Evolutionary conservation across 2,329 filamentous ascomycete species (phyloP).

Genomic region (Claviceps citrina): DNA sequence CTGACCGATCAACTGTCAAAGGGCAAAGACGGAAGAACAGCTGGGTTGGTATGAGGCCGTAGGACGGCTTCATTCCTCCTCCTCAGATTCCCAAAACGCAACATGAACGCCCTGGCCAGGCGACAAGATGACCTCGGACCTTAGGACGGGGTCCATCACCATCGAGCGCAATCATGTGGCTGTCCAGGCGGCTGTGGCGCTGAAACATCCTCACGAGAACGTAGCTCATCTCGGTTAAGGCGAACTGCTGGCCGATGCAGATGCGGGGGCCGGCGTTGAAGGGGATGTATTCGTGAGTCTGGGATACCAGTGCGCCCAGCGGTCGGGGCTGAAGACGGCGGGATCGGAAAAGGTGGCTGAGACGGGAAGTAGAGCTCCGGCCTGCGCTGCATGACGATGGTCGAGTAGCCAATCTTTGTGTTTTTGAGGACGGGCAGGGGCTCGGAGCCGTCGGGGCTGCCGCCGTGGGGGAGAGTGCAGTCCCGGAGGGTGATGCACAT

Average conservation of each 20-base stretch:
- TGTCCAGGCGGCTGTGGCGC: constrained; percentile 48
- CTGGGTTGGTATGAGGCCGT: too few relatives aligned
- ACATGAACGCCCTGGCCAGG: constrained; percentile 44
- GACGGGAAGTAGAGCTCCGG: constrained; percentile 29
- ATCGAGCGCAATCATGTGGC: constrained; percentile 38
- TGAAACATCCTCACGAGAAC: constrained; percentile 59
- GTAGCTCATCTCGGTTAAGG: constrained; percentile 45
- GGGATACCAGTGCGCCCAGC: constrained; percentile 36
- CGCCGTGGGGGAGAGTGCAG: constrained; percentile 59
- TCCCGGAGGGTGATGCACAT: constrained; percentile 55
- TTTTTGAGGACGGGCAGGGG: constrained; percentile 29
- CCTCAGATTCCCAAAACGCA: constrained; percentile 35
- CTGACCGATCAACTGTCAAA: too few relatives aligned
- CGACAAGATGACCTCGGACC: constrained; percentile 44
- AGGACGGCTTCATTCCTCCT: constrained; percentile 12
- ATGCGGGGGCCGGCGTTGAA: constrained; percentile 37
- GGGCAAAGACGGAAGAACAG: too few relatives aligned
- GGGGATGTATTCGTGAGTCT: constrained; percentile 38
- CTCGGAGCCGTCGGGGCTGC: constrained; percentile 31
- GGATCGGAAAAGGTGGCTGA: constrained; percentile 22
- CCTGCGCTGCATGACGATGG: constrained; percentile 35
- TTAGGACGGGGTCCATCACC: constrained; percentile 36
- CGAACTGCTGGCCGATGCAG: constrained; percentile 45
- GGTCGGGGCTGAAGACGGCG: constrained; percentile 31
- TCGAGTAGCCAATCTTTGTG: constrained; percentile 33